Conservation (phyloP, 768 basidiomycete species). For the Kockovaella imperatae region DNA sequence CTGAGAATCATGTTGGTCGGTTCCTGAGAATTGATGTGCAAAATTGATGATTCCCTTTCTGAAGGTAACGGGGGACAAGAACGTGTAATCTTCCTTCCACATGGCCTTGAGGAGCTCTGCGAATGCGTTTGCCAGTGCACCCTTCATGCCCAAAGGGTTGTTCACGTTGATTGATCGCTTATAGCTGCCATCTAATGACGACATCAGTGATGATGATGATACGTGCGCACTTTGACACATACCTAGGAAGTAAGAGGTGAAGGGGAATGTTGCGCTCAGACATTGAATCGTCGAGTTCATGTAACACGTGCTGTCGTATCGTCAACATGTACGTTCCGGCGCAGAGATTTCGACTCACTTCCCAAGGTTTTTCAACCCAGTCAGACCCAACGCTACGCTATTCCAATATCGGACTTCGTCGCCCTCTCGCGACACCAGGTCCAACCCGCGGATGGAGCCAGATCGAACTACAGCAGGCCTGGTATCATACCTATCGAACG, state of each 20-base stretch:
- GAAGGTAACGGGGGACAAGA: constrained; percentile 72
- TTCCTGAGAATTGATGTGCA: constrained; percentile 67
- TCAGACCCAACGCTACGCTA: constrained; percentile 67
- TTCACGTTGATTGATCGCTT: constrained; percentile 58
- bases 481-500: constrained; percentile 67
- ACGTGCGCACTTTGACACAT: constrained; percentile 25
- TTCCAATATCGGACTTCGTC: constrained; percentile 80
- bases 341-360: constrained; percentile 32
- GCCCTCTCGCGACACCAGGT: constrained; percentile 54
- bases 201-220: background rate
- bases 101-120: constrained; percentile 73
- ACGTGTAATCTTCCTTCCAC: constrained; percentile 78
- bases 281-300: constrained; percentile 99
- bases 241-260: constrained; percentile 88
- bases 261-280: constrained; percentile 85
- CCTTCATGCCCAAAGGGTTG: constrained; percentile 83
- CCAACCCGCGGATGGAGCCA: constrained; percentile 36
- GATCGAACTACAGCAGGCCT: constrained; percentile 47
- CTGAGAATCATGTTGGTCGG: constrained; percentile 94
- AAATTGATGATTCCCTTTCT: constrained; percentile 58
- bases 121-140: constrained; percentile 70
- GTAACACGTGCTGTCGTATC: constrained; percentile 88
- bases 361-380: constrained; percentile 79
- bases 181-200: constrained; percentile 45
- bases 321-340: background rate